Conservation (phyloP, 2,329 filamentous ascomycete genomes). For the Dissoconium aciculare region DNA sequence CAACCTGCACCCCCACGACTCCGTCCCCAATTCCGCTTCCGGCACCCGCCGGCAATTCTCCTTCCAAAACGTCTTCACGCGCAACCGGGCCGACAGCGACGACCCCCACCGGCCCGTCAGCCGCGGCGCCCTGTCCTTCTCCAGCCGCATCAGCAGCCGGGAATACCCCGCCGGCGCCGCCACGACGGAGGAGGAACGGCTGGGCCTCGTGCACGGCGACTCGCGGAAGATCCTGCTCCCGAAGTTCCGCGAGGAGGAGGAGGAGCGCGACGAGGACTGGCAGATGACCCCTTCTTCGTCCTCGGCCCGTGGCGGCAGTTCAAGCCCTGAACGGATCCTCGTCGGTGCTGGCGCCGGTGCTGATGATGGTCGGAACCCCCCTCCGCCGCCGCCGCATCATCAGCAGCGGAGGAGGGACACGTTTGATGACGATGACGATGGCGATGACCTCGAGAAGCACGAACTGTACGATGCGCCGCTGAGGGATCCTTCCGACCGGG, state of each 20-base stretch:
- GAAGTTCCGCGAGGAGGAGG: conserved; percentile 8
- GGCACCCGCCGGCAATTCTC: conserved; percentile 71
- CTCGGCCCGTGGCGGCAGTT: too few relatives aligned
- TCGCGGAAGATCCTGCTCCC: conserved; percentile 7
- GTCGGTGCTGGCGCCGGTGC: too few relatives aligned
- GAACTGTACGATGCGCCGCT: not conserved
- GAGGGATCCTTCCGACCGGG: too few relatives aligned
- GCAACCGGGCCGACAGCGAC: conserved; percentile 29
- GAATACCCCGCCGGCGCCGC: conserved; percentile 10
- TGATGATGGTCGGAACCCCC: too few relatives aligned
- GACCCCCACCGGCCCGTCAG: conserved; percentile 20
- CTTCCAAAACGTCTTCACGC: conserved; percentile 71
- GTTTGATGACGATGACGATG: conserved; percentile 5
- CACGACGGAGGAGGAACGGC: conserved; percentile 25
- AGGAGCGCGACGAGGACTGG: too few relatives aligned
- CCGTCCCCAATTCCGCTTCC: conserved; percentile 34
- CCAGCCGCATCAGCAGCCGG: conserved; percentile 14
- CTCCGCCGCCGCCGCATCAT: too few relatives aligned
- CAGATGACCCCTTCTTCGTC: too few relatives aligned
- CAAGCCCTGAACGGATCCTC: too few relatives aligned
- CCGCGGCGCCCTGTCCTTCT: conserved; percentile 22
- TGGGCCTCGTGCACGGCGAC: conserved; percentile 25
- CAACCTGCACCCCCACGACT: conserved; percentile 38
- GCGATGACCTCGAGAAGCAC: too few relatives aligned
- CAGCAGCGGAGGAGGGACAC: too few relatives aligned